Evolutionary conservation across 2,329 filamentous ascomycete genomes (phyloP), one percentile per base, ranked within the genome.

Genomic region (Pseudohalonectria lignicola): DNA sequence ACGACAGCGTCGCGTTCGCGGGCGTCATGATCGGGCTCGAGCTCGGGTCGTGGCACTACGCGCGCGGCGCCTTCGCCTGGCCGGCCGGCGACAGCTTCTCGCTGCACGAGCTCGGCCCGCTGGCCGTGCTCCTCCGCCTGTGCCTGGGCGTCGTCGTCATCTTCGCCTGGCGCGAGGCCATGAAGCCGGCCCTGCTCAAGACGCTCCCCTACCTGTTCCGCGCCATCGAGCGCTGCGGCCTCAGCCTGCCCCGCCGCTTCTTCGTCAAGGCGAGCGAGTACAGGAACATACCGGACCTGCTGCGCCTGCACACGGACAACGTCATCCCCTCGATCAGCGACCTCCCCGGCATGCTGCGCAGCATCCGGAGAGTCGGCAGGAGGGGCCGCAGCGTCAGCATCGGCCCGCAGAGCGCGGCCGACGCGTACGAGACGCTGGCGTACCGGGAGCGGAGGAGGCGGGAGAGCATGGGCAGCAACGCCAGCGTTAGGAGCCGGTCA

Each of bases 391-490:
- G 87, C 23, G 77, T 96, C 25, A 94, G 87, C 5, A 75, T 96
- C 38, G 92, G 92, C 0, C 92, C 92, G 2, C 92, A 96, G 61
- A 95, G 88, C 33, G 88, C 88, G 43, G 92, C 92, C 2, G 92
- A 98, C 61, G 92, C 87, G 18, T 94, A 95, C 61, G 92, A 98
- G 63, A 86, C 87, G 16, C 68, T 98, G 35, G 92, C 90, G 5
- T 94, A 94, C 54, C 79, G 90, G 16, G 86, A 94, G 52, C 61
- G 71, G 17, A 62, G 66, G 40, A 60, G 73, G 21, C 57, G 71
- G 23, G 73, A 77, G 60, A 71, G 73, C 55, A 57, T 74, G 31
- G 55, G 62, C 41, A 70, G 71, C 51, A 67, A 73, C 39, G 59
- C 61, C n/a, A 65, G 62, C 43, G 39, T 70, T 25, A 59, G 57